A percentile compares a stretch with the other conserved stretches of the same genome.
phyloP scores from a whole-genome alignment of 2,329 filamentous ascomycete species.

The Beauveria sp. region DNA sequence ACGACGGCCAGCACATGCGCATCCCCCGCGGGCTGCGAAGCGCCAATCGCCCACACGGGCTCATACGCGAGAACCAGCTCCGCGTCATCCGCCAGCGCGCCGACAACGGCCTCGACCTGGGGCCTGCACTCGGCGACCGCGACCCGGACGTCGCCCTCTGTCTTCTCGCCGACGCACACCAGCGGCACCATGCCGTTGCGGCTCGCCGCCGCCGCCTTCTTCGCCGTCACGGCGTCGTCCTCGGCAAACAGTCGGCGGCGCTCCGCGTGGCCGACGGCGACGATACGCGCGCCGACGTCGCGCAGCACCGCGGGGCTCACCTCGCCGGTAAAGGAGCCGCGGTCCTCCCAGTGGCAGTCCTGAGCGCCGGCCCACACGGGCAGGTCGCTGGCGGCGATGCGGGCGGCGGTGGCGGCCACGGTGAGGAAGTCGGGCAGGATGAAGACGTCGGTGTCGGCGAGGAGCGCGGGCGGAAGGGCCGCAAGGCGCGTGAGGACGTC shows the following conservation, averaged over 20 bases:
- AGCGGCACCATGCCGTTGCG: conserved; percentile 67
- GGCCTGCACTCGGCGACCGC: conserved; percentile 59
- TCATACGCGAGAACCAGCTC: conserved; percentile 78
- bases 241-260: conserved; percentile 65
- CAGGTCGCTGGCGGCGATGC: conserved; percentile 31
- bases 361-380: conserved; percentile 62
- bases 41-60: conserved; percentile 83
- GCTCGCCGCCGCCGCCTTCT: conserved; percentile 61
- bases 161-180: conserved; percentile 72
- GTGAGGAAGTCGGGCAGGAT: conserved; percentile 72
- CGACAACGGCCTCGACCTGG: conserved; percentile 59
- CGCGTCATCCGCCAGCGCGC: conserved; percentile 49
- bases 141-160: conserved; percentile 33
- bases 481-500: conserved; percentile 39
- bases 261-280: conserved; percentile 78
- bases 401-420: conserved; percentile 43
- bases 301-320: conserved; percentile 61
- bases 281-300: conserved; percentile 61
- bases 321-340: conserved; percentile 70
- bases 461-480: conserved; percentile 31
- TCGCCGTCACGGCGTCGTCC: conserved; percentile 59
- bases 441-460: conserved; percentile 59
- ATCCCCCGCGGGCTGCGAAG: conserved; percentile 60
- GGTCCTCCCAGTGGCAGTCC: conserved; percentile 62
- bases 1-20: conserved; percentile 68